Evolutionary conservation across 345 rosid species (phyloP).

Genomic region (Salix brachista): DNA sequence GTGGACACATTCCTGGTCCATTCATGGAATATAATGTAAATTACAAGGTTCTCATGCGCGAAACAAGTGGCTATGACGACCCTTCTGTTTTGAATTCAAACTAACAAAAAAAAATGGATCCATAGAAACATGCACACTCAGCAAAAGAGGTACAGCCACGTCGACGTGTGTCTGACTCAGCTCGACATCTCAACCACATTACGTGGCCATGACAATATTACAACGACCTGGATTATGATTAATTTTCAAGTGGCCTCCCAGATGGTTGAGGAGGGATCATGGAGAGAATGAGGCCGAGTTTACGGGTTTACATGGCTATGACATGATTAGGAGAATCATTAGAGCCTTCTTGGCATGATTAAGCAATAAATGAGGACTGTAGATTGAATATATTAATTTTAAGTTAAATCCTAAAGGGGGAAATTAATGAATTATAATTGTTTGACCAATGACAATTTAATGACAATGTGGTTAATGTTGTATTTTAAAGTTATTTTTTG

Average conservation of each 20-base stretch:
- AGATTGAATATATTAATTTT: too few species aligned
- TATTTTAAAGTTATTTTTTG: too few species aligned
- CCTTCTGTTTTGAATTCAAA: not conserved
- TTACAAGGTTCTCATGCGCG: not conserved
- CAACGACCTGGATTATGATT: not conserved
- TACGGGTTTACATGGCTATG: not conserved
- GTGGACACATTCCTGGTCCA: too few species aligned
- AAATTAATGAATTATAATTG: too few species aligned
- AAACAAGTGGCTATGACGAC: slow-evolving; percentile 9
- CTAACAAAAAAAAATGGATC: not conserved
- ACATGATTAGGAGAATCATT: not conserved
- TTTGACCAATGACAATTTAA: too few species aligned
- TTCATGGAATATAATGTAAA: not conserved
- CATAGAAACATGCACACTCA: not conserved
- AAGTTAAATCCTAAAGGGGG: too few species aligned
- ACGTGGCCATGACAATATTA: not conserved
- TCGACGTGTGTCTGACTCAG: slow-evolving; percentile 17
- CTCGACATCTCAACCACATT: not conserved
- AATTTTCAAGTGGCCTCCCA: not conserved
- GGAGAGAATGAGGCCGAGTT: not conserved
- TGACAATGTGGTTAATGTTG: too few species aligned
- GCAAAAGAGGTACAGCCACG: slow-evolving; percentile 8
- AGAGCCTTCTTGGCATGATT: too few species aligned
- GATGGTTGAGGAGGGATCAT: not conserved
- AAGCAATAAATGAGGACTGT: too few species aligned